Base-by-base conservation (phyloP, 306 rosid genomes). In the Glycine soja region DNA sequence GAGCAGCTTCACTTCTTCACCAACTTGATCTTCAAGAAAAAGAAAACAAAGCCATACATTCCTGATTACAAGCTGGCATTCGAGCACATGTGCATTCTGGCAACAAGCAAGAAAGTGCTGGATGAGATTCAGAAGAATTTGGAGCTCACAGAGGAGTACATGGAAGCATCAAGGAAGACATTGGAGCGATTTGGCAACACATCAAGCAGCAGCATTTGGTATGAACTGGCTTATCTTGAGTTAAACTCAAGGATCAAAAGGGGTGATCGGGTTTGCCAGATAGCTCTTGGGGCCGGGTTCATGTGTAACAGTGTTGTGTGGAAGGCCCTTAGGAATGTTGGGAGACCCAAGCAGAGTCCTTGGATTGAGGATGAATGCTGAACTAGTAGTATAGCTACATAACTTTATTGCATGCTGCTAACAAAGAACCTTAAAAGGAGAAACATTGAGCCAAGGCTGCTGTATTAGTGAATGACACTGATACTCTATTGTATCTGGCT, bases 181-280 rank as follows among this genome's bases (percentile, higher is more conserved):
- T 57, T 92, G 82, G 89, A 92, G 85, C 18, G 94, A 7, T 92
- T 92, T 24, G 97, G 97, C 2, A 88, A 92, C 85, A 90, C 92
- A 8, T 90, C 92, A 0, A 92, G 97, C 32, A 84, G 94, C 43
- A 90, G 94, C 59, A 77, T 82, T n/a, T 92, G 97, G 97, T 90
- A 92, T 81, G 90, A 88, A 81, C 62, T 91, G 13, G 90, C 92
- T 3, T 85, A 88, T 76, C 88, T 87, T 81, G 93, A 91, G 86
- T 76, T 82, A 8, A 83, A 75, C 10, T 69, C 86, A 3, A 87
- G 69, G 86, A 68, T 92, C 51, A 88, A 81, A 40, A 82, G 50
- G 13, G 85, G 90, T 36, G 86, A 90, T 66, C 70, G 94, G 15
- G 74, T 92, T 65, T 90, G 90, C 73, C 97, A 88, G 9, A 86